Evolutionary conservation across 345 rosid genomes (phyloP).

Genomic region (Noccaea caerulescens): DNA sequence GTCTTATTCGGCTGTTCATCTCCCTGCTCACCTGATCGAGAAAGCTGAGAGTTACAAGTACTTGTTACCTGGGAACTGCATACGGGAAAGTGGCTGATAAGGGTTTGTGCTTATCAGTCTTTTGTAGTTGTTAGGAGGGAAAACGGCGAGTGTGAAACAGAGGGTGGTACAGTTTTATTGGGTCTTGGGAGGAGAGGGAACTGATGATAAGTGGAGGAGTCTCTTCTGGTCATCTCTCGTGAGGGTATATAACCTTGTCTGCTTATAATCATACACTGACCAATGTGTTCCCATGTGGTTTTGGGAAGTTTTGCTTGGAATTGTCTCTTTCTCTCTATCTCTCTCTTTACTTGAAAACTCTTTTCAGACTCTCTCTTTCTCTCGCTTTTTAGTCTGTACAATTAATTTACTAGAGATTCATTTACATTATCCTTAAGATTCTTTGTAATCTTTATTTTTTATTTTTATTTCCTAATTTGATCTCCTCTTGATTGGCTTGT

Average conservation of each 20-base stretch:
- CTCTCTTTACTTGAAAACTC: slow-evolving; percentile 13
- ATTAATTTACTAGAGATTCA: slow-evolving; percentile 40
- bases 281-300: slow-evolving; percentile 32
- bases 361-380: slow-evolving; percentile 3
- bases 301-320: slow-evolving; percentile 44
- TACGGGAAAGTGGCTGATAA: slow-evolving; percentile 74
- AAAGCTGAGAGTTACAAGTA: slow-evolving; percentile 74
- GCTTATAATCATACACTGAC: slow-evolving; percentile 37
- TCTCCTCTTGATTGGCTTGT: background rate
- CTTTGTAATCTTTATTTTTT: slow-evolving; percentile 27
- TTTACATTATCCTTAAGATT: slow-evolving; percentile 32
- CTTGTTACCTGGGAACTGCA: slow-evolving; percentile 89
- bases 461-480: background rate
- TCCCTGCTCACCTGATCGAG: slow-evolving; percentile 67
- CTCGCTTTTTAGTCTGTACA: slow-evolving; percentile 39
- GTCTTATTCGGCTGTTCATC: slow-evolving; percentile 81
- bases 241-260: slow-evolving; percentile 39
- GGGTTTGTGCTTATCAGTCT: slow-evolving; percentile 30
- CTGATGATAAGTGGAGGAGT: slow-evolving; percentile 40
- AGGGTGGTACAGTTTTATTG: slow-evolving; percentile 40
- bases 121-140: slow-evolving; percentile 30
- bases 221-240: slow-evolving; percentile 35
- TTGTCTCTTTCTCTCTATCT: slow-evolving; percentile 25
- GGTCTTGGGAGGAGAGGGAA: slow-evolving; percentile 22
- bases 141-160: slow-evolving; percentile 34